Conservation (phyloP, 2,329 filamentous ascomycete species). For the Fusarium transvaalense region DNA sequence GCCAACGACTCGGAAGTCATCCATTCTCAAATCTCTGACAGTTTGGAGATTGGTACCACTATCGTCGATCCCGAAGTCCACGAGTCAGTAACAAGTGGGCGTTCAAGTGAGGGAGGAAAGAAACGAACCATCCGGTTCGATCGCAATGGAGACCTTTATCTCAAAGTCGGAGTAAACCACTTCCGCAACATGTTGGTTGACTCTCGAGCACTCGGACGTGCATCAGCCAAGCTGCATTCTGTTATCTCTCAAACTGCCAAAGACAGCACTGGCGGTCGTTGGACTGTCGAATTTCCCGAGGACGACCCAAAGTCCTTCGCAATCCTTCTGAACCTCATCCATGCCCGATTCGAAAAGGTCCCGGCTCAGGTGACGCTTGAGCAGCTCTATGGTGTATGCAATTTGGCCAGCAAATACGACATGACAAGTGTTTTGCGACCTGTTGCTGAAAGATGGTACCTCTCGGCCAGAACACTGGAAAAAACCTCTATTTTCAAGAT, state of each 20-base stretch:
- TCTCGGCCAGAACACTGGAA: not conserved
- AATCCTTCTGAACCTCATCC: slow-evolving; percentile 24
- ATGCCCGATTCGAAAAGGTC: slow-evolving; percentile 19
- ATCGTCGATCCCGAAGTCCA: not conserved
- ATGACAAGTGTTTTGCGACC: slow-evolving; percentile 29
- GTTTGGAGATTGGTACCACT: not conserved
- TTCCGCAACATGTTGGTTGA: slow-evolving; percentile 22
- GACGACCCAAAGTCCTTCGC: slow-evolving; percentile 18
- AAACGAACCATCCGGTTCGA: slow-evolving; percentile 17
- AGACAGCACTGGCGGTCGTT: not conserved
- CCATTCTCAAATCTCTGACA: not conserved
- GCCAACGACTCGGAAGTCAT: not conserved
- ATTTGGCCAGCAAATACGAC: slow-evolving; percentile 35
- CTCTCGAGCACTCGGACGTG: slow-evolving; percentile 28
- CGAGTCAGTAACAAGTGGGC: not conserved
- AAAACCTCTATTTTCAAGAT: slow-evolving; percentile 2
- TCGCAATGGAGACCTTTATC: slow-evolving; percentile 16
- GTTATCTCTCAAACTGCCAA: not conserved
- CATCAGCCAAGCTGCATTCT: slow-evolving; percentile 2
- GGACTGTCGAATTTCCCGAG: slow-evolving; percentile 14
- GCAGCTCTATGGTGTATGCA: slow-evolving; percentile 18
- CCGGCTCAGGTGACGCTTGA: slow-evolving; percentile 1
- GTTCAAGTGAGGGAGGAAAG: not conserved
- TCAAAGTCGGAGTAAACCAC: slow-evolving; percentile 6
- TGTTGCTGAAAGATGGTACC: slow-evolving; percentile 30